Evolutionary conservation across 805 yeast genomes (phyloP).

Genomic region (Maudiozyma turicensis): DNA sequence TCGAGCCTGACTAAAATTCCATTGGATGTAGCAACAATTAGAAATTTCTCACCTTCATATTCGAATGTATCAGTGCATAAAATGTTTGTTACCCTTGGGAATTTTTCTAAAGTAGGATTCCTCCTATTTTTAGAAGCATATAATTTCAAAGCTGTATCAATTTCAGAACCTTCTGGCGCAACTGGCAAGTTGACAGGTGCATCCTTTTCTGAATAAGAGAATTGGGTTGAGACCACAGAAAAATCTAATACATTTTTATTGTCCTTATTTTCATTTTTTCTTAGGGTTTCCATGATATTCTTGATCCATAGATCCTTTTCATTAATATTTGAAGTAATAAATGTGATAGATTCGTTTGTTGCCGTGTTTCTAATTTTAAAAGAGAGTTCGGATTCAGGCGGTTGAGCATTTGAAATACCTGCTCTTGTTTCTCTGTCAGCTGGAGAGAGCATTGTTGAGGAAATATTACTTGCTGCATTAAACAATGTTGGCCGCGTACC

Average conservation of each 20-base stretch:
- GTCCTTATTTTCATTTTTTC: constrained; percentile 30
- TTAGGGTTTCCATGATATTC: constrained; percentile 39
- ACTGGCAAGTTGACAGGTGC: constrained; percentile 44
- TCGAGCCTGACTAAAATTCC: constrained; percentile 48
- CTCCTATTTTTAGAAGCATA: constrained; percentile 16
- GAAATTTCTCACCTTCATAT: constrained; percentile 36
- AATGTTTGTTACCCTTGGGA: constrained; percentile 28
- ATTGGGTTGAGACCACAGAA: constrained; percentile 46
- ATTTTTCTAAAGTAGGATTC: not conserved
- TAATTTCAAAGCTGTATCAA: constrained; percentile 33
- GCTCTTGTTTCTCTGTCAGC: constrained; percentile 1
- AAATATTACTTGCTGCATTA: constrained; percentile 16
- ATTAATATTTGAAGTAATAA: constrained; percentile 36
- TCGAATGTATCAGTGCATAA: constrained; percentile 38
- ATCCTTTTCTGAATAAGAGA: constrained; percentile 52
- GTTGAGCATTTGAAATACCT: constrained; percentile 12
- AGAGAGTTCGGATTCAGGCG: constrained; percentile 12
- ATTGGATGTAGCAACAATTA: constrained; percentile 48
- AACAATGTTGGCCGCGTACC: constrained; percentile 16
- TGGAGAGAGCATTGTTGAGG: constrained; percentile 8
- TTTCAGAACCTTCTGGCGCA: constrained; percentile 42
- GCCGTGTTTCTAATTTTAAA: constrained; percentile 54
- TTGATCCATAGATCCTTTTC: constrained; percentile 54
- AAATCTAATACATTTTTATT: constrained; percentile 45
- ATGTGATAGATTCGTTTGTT: constrained; percentile 43